A percentile compares a stretch with the other conserved stretches of the same genome.
Conservation (phyloP, 1,284 basidiomycete genomes). For the Leccinum fallax region DNA sequence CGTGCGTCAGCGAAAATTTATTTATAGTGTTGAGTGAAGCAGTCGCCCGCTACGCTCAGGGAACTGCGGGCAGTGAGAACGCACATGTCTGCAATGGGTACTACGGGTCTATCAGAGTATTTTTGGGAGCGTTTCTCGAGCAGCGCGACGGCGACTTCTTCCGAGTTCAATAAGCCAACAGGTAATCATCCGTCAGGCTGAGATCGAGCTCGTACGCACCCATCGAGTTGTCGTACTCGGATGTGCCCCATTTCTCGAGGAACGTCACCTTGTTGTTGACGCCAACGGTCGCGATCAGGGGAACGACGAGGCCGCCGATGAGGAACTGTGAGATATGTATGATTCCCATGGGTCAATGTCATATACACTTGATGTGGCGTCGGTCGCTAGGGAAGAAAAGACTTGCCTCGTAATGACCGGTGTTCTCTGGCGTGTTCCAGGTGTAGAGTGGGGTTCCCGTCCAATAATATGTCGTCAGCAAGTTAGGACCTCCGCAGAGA, state of each 20-base stretch:
- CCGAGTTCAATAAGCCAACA: conserved; percentile 34
- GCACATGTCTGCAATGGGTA: no score
- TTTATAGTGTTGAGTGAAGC: no score
- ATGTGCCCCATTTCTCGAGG: conserved; percentile 64
- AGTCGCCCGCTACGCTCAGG: no score
- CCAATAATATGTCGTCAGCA: conserved; percentile 61
- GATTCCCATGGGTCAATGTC: not conserved
- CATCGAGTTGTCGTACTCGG: conserved; percentile 62
- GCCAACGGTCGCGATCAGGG: conserved; percentile 71
- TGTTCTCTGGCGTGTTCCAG: no score
- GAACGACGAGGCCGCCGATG: conserved; percentile 63
- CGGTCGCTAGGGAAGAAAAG: no score
- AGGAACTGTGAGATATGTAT: conserved; percentile 49
- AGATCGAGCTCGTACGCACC: conserved; percentile 80
- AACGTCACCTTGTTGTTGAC: conserved; percentile 78
- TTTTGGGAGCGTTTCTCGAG: no score
- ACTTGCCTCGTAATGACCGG: no score
- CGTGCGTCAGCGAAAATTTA: no score
- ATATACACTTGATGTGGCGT: no score
- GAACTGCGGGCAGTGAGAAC: no score
- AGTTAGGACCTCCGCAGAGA: conserved; percentile 58
- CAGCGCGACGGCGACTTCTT: no score
- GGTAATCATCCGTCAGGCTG: conserved; percentile 54
- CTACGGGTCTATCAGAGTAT: no score
- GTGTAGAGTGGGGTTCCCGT: conserved; percentile 38